Evolutionary conservation across 192 early-diverging fungal genomes (phyloP).

Genomic region (Rhizoclosmatium sp.): DNA sequence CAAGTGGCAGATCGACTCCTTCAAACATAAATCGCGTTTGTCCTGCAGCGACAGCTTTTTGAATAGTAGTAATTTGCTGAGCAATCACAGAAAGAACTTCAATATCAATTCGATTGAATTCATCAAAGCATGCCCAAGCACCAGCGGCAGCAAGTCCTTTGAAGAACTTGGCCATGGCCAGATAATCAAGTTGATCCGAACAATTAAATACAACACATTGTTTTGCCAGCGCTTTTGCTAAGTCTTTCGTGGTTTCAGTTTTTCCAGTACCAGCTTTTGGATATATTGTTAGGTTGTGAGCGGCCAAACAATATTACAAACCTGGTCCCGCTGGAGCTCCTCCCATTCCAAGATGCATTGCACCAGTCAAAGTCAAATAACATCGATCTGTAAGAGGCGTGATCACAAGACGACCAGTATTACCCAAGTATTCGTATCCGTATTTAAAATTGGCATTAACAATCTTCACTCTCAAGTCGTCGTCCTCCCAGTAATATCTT

Average conservation of each 20-base stretch:
- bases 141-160: conserved; percentile 65
- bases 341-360: conserved; percentile 71
- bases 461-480: conserved; percentile 67
- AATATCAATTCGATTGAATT: conserved; percentile 72
- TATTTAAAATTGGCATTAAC: conserved; percentile 69
- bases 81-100: conserved; percentile 70
- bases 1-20: conserved; percentile 64
- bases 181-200: conserved; percentile 68
- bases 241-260: conserved; percentile 68
- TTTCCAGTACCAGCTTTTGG: conserved; percentile 63
- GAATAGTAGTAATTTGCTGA: conserved; percentile 69
- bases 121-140: conserved; percentile 74
- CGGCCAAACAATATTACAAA: neutral
- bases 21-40: conserved; percentile 65
- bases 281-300: neutral
- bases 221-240: conserved; percentile 68
- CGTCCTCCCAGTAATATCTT: conserved; percentile 69
- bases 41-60: conserved; percentile 61
- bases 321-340: conserved; percentile 65
- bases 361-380: conserved; percentile 65
- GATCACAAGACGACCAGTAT: conserved; percentile 66
- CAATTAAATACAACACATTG: conserved; percentile 74
- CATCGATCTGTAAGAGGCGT: conserved; percentile 69
- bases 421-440: conserved; percentile 68
- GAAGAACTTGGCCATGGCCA: conserved; percentile 73